These are phyloP conservation scores for Syncephalis fuscata DNA, from an alignment of 371 early-diverging fungal species.

Conservation along the genomic window DNA sequence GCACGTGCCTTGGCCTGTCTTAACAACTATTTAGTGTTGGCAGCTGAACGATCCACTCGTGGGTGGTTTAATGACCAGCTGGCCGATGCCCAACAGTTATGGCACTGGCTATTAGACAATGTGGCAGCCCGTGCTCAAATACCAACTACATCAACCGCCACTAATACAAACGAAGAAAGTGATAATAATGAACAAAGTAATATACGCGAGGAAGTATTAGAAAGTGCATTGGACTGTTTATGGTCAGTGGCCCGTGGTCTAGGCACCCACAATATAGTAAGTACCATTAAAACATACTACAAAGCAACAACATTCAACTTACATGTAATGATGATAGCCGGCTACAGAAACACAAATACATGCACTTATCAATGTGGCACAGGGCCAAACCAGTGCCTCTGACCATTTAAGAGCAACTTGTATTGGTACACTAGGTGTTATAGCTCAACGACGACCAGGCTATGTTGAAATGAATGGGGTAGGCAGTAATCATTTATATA, in stretches of 20 bases:
- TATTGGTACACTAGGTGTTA: conserved; percentile 52
- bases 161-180: neutral
- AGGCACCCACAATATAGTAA: conserved; percentile 17
- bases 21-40: conserved; percentile 55
- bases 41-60: conserved; percentile 43
- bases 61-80: conserved; percentile 43
- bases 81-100: conserved; percentile 31
- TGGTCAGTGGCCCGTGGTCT: conserved; percentile 58
- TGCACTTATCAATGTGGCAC: conserved; percentile 1
- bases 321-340: conserved; percentile 19
- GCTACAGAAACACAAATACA: conserved; percentile 2
- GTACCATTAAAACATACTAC: too few species aligned
- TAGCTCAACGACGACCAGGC: conserved; percentile 53
- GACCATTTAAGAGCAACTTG: conserved; percentile 47
- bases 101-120: conserved; percentile 40
- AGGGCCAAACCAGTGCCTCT: conserved; percentile 11
- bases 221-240: conserved; percentile 46
- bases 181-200: neutral
- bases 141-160: neutral
- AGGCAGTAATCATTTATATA: too few species aligned
- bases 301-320: too few species aligned
- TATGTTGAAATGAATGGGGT: conserved; percentile 50
- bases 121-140: neutral
- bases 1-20: conserved; percentile 54
- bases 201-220: conserved; percentile 19